Percentiles rank a stretch among this genome's conserved stretches.
Conservation (phyloP, 2,329 filamentous ascomycete species). For the Alternaria solani region DNA sequence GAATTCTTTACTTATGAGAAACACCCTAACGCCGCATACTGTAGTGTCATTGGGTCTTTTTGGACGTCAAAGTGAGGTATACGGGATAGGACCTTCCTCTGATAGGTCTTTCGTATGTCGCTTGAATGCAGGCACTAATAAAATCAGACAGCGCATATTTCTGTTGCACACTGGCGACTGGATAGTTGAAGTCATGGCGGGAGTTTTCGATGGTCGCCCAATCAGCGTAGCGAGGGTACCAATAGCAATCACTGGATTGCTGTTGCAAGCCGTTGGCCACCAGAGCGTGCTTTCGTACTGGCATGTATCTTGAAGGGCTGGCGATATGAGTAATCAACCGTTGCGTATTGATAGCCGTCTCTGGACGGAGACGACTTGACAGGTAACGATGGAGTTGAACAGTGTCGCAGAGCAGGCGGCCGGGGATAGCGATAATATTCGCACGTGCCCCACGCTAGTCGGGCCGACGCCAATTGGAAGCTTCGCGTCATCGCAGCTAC, state of each 20-base stretch:
- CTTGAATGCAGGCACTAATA: not conserved
- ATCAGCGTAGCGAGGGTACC: not conserved
- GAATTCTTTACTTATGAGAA: not conserved
- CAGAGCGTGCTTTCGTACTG: too few relatives aligned
- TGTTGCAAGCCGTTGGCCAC: not conserved
- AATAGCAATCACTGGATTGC: not conserved
- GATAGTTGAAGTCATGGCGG: not conserved
- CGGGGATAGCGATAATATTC: not conserved
- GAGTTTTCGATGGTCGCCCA: not conserved
- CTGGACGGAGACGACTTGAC: not conserved
- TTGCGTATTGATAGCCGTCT: not conserved
- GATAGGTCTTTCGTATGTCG: not conserved
- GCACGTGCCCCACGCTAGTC: conserved; percentile 15
- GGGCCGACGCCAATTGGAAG: conserved; percentile 18
- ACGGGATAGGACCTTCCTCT: not conserved
- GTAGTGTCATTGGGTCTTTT: not conserved
- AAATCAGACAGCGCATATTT: not conserved
- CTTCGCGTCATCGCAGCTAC: conserved; percentile 14
- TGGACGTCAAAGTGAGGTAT: not conserved
- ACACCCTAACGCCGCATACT: not conserved
- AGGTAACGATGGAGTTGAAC: not conserved
- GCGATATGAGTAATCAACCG: not conserved
- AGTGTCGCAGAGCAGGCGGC: not conserved
- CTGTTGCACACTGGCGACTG: not conserved
- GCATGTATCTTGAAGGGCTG: not conserved